A percentile compares a stretch with the other conserved stretches of the same genome.
Evolutionary conservation across 108 stramenopile species (phyloP).

Genomic region (Discostella pseudostelligera): DNA sequence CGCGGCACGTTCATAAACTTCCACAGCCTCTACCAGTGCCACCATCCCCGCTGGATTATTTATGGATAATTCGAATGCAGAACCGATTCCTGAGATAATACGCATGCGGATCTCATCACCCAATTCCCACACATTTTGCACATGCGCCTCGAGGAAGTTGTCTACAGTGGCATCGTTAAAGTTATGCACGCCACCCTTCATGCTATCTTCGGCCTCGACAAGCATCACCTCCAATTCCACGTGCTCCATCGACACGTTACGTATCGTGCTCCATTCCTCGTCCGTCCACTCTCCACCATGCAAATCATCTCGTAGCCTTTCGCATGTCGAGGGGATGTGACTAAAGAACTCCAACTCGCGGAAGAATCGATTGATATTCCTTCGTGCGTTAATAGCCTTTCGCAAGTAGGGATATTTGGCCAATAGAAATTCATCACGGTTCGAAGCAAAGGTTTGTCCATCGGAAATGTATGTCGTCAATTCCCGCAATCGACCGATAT

Average conservation of each 20-base stretch:
- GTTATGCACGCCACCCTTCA: conserved; percentile 55
- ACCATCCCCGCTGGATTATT: conserved; percentile 88
- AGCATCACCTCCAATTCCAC: conserved; percentile 87
- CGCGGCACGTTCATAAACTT: conserved; percentile 81
- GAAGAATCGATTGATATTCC: conserved; percentile 80
- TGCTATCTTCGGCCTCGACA: conserved; percentile 85
- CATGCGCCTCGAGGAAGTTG: conserved; percentile 77
- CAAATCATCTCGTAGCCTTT: conserved; percentile 81
- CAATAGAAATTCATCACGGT: conserved; percentile 58
- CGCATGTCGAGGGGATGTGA: conserved; percentile 82
- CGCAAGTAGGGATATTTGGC: conserved; percentile 77
- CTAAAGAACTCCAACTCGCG: conserved; percentile 86
- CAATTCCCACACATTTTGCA: conserved; percentile 91
- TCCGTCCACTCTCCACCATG: conserved; percentile 82
- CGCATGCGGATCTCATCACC: conserved; percentile 88
- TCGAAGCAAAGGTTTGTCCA: conserved; percentile 19
- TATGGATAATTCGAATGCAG: conserved; percentile 81
- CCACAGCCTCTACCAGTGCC: conserved; percentile 86
- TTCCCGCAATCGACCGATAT: conserved; percentile 78
- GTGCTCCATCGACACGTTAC: conserved; percentile 79
- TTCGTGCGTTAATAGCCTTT: conserved; percentile 77
- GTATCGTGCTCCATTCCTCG: conserved; percentile 80
- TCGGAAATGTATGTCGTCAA: conserved; percentile 82
- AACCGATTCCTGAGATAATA: conserved; percentile 74
- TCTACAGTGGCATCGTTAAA: conserved; percentile 75